Base-by-base conservation (phyloP, 768 basidiomycete species). In the Botryobasidium botryosum region DNA sequence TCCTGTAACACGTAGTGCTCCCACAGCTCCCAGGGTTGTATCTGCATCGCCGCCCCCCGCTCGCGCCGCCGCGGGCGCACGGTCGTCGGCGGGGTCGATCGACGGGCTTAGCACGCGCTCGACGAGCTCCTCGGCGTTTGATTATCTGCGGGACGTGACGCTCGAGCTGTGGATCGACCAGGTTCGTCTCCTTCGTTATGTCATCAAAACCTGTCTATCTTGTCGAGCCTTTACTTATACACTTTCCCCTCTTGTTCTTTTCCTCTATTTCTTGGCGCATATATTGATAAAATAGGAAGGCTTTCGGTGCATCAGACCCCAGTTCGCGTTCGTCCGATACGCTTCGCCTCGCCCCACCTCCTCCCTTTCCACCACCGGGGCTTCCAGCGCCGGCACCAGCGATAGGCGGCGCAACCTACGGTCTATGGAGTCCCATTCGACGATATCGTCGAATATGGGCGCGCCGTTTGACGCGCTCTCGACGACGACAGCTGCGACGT, bases 81-180 rank as follows among this genome's bases (percentile, higher is more conserved):
- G n/a, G n/a, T n/a, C n/a, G n/a, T n/a, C n/a, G n/a, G n/a, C n/a
- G n/a, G n/a, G n/a, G n/a, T n/a, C n/a, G n/a, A n/a, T n/a, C n/a
- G n/a, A n/a, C n/a, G n/a, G n/a, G n/a, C n/a, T n/a, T n/a, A n/a
- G n/a, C n/a, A n/a, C n/a, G n/a, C n/a, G n/a, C n/a, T n/a, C n/a
- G n/a, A n/a, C n/a, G n/a, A n/a, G n/a, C n/a, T n/a, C 67, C 0
- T 49, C 56, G 23, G 57, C 65, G 32, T 57, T 74, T 2, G 54
- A 59, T 3, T 79, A 77, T 75, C 64, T 81, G 8, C 64, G 67
- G 50, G 63, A 65, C 32, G 62, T 66, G 24, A 61, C 60, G 32
- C 57, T 86, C 25, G 72, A 79, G 46, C 61, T 87, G 27, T 69
- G 75, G 58, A 76, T 88, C 21, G 86, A 87, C 55, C 86, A 88